Conservation (phyloP, 768 basidiomycete genomes). For the Tremella yokohamensis region DNA sequence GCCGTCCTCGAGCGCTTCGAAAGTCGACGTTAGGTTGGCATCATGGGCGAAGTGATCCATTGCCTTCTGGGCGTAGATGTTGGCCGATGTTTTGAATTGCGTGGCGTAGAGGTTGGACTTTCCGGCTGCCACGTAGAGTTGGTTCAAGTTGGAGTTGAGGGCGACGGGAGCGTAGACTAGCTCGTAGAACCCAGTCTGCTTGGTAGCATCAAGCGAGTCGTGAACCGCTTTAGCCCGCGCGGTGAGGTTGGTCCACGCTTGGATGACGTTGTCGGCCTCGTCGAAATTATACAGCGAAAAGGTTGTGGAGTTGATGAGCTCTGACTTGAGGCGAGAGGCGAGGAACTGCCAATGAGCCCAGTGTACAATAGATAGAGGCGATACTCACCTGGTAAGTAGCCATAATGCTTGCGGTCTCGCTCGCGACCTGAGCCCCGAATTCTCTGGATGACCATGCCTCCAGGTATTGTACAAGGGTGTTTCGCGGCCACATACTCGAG, state of each 20-base stretch:
- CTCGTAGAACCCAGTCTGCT: conserved; percentile 65
- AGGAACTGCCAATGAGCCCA: conserved; percentile 23
- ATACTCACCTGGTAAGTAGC: conserved; percentile 34
- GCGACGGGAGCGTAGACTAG: conserved; percentile 56
- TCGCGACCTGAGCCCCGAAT: conserved; percentile 57
- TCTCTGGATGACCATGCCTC: conserved; percentile 64
- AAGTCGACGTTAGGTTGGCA: conserved; percentile 61
- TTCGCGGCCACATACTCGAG: conserved; percentile 57
- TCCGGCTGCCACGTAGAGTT: conserved; percentile 59
- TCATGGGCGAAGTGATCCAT: conserved; percentile 62
- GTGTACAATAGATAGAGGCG: not conserved
- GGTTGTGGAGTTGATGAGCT: conserved; percentile 62
- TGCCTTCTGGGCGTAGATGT: conserved; percentile 59
- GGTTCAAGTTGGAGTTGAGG: conserved; percentile 59
- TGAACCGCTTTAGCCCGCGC: conserved; percentile 59
- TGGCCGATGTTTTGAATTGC: conserved; percentile 64
- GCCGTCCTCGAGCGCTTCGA: conserved; percentile 61
- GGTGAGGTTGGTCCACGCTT: conserved; percentile 57
- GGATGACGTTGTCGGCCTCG: conserved; percentile 64
- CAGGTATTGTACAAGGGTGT: conserved; percentile 60
- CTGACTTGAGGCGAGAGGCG: conserved; percentile 60
- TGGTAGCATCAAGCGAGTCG: conserved; percentile 55
- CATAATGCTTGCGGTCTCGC: conserved; percentile 58
- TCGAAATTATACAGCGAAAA: conserved; percentile 66
- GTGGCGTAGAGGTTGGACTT: conserved; percentile 62